Conservation (phyloP, 257 asterid species). For the Solanum bukasovii region DNA sequence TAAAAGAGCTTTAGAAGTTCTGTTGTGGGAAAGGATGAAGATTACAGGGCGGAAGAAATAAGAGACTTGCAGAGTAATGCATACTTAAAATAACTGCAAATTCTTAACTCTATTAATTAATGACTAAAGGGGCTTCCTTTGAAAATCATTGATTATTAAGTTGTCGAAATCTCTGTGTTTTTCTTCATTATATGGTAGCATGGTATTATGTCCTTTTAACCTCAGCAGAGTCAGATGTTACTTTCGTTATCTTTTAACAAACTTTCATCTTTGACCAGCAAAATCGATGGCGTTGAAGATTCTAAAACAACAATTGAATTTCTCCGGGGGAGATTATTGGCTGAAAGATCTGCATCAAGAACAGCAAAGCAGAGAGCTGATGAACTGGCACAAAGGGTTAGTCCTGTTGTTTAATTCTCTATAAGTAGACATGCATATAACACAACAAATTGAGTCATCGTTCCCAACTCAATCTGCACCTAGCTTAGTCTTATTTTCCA, state of each 20-base stretch:
- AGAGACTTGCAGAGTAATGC: not conserved
- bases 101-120: not conserved
- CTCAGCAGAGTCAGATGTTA: slow-evolving; percentile 3
- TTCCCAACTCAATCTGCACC: not conserved
- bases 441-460: not conserved
- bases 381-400: slow-evolving; percentile 83
- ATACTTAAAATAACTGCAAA: not conserved
- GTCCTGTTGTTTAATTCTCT: slow-evolving; percentile 8
- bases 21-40: not conserved
- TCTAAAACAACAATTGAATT: slow-evolving; percentile 70
- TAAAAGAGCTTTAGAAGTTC: not conserved
- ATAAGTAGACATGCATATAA: not conserved
- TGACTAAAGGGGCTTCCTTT: not conserved
- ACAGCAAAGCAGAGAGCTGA: slow-evolving; percentile 77
- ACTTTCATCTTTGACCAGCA: slow-evolving; percentile 29
- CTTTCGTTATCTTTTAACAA: not conserved
- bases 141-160: not conserved
- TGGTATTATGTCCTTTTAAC: not conserved
- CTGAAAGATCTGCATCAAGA: slow-evolving; percentile 86
- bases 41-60: not conserved
- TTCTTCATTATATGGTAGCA: not conserved
- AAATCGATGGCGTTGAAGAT: slow-evolving; percentile 45
- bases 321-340: slow-evolving; percentile 71
- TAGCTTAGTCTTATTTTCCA: not conserved
- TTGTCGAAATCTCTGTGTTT: not conserved